Evolutionary conservation across 352 stramenopile species (phyloP).

Genomic region (Globisporangium alternatum): DNA sequence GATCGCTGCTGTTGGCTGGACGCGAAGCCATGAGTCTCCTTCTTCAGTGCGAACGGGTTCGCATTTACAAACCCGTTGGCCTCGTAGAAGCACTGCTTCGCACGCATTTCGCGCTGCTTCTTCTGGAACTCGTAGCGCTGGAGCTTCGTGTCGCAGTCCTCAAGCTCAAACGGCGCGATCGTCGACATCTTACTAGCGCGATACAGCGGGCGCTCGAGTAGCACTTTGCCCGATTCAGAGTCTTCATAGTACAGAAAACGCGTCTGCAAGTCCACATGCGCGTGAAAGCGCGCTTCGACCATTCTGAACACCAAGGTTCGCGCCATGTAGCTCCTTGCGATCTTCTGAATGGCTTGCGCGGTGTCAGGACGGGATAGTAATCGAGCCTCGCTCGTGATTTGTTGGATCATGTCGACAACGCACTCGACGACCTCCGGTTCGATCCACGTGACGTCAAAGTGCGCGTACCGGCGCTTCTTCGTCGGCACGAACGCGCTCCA

Average conservation of each 20-base stretch:
- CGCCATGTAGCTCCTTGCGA: constrained; percentile 39
- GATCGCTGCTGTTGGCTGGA: constrained; percentile 7
- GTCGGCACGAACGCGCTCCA: constrained; percentile 34
- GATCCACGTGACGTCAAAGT: constrained; percentile 62
- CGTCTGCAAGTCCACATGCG: constrained; percentile 41
- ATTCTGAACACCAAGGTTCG: constrained; percentile 30
- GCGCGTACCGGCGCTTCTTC: constrained; percentile 43
- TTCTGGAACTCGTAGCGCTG: constrained; percentile 46
- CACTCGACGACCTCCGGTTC: constrained; percentile 59
- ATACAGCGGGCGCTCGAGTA: constrained; percentile 45
- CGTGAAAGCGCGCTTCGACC: constrained; percentile 37
- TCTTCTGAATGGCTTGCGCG: constrained; percentile 54
- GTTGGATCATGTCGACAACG: constrained; percentile 40
- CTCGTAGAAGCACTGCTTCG: constrained; percentile 49
- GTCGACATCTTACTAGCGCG: constrained; percentile 25
- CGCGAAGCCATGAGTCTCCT: neutral
- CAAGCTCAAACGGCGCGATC: constrained; percentile 36
- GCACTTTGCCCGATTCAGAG: constrained; percentile 26
- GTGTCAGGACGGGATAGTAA: constrained; percentile 43
- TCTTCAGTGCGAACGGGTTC: neutral
- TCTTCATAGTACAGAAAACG: constrained; percentile 65
- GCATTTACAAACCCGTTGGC: constrained; percentile 3
- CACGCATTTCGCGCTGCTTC: constrained; percentile 28
- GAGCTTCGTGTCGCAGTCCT: constrained; percentile 41
- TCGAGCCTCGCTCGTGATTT: constrained; percentile 23